Evolutionary conservation across 371 early-diverging fungal genomes (phyloP).

Genomic region (Lichtheimia hyalospora): DNA sequence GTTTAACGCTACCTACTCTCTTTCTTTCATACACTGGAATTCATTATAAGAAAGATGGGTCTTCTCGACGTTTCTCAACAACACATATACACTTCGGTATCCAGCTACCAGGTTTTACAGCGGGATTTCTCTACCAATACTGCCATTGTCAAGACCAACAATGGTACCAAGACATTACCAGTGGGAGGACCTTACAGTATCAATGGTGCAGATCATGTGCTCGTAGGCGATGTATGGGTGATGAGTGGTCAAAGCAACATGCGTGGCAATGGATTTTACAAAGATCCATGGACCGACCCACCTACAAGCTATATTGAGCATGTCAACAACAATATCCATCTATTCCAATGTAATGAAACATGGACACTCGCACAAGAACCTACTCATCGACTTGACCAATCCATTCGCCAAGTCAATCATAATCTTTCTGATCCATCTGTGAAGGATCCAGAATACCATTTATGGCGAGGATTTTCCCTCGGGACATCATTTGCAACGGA

Average conservation of each 20-base stretch:
- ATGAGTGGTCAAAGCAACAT: constrained; percentile 52
- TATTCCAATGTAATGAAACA: constrained; percentile 33
- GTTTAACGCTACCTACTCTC: too few species aligned
- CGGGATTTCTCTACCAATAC: constrained; percentile 21
- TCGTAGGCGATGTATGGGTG: constrained; percentile 49
- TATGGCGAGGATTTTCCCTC: constrained; percentile 30
- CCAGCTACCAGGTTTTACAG: constrained; percentile 35
- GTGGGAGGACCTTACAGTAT: constrained; percentile 39
- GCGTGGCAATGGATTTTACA: constrained; percentile 37
- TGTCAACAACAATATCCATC: constrained; percentile 12
- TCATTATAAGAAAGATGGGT: too few species aligned
- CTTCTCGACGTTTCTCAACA: not conserved
- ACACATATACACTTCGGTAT: constrained; percentile 9
- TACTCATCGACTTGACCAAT: constrained; percentile 24
- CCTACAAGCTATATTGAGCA: not conserved
- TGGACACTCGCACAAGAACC: constrained; percentile 34
- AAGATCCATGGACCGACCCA: constrained; percentile 1
- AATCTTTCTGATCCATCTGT: constrained; percentile 41
- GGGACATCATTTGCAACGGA: constrained; percentile 27
- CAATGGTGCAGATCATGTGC: constrained; percentile 18
- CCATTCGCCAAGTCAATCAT: constrained; percentile 29
- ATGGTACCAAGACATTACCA: constrained; percentile 9
- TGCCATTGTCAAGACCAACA: constrained; percentile 11
- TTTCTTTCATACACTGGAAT: too few species aligned
- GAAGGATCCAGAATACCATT: constrained; percentile 13